Base-by-base conservation (phyloP, 2,329 filamentous ascomycete genomes). In the Phyllosticta paracitricarpa region DNA sequence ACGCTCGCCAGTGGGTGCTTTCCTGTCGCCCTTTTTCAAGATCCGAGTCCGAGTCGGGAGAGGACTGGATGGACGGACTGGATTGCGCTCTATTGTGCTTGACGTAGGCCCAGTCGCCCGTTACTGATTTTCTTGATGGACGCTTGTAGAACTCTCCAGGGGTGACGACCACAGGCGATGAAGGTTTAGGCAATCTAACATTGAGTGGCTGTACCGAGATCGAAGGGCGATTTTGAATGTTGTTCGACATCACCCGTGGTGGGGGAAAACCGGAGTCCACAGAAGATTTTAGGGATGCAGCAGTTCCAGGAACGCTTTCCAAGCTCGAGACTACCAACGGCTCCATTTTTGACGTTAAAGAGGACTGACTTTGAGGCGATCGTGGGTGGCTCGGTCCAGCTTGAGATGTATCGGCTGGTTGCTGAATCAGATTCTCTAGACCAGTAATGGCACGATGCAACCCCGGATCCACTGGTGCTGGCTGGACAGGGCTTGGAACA, bases 361-460 rank as follows among this genome's bases (percentile, higher is more conserved):
- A 67, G 19, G 61, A 68, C 3, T 73, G 69, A 33, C 70, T 69
- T 22, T 69, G 67, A 8, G 78, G 63, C 3, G 73, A 72, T 10
- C 68, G 63, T 24, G 69, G 71, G 1, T 75, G 76, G 61, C 69
- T 64, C 7, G 69, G 65, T 2, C 70, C 70, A 51, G 71, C 66
- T 51, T 74, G 68, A 5, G 75, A 73, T 30, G 75, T 68, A 1
- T 69, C 61, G 12, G 75, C 66, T 1, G 76, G 76, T 61, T 78
- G 72, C 62, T 76, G 69, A 62, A 78, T 75, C 54, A 78, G 68
- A n/a, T 73, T 68, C 62, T 78, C 76, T 5, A 78, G 63, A 0
- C 70, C 72, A 28, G 71, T 71, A 5, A 78, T 73, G 9, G 76
- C 71, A 12, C n/a, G 40, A 35, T 40, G 22, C 8, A 61, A 48